phyloP scores from a whole-genome alignment of 139 green algal genomes.

The Desmodesmus armatus region DNA sequence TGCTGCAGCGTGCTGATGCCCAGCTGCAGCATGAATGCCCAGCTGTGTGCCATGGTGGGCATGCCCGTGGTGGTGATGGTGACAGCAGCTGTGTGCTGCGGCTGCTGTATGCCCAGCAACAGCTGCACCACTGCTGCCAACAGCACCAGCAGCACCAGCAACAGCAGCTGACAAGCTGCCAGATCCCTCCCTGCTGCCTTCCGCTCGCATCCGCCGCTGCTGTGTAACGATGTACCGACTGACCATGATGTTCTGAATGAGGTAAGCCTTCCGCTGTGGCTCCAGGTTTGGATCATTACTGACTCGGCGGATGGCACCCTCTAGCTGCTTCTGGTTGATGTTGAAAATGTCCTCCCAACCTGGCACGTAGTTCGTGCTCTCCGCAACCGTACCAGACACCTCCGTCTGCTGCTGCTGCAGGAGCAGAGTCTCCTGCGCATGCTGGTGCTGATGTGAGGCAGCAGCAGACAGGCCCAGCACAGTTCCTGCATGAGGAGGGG shows the following conservation, averaged over 20 bases:
- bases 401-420: conserved; percentile 24
- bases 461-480: neutral
- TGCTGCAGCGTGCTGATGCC: neutral
- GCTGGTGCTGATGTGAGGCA: neutral
- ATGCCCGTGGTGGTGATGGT: conserved; percentile 9
- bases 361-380: conserved; percentile 78
- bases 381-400: conserved; percentile 49
- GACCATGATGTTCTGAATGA: conserved; percentile 98
- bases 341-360: conserved; percentile 98
- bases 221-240: conserved; percentile 72
- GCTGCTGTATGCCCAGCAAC: conserved; percentile 3
- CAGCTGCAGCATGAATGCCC: too few species aligned
- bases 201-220: conserved; percentile 61
- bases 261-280: conserved; percentile 93
- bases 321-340: conserved; percentile 99
- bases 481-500: neutral
- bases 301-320: conserved; percentile 92
- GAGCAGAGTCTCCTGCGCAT: conserved; percentile 29
- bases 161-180: neutral
- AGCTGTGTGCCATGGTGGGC: too few species aligned
- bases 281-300: conserved; percentile 89
- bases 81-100: conserved; percentile 18
- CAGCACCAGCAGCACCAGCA: neutral
- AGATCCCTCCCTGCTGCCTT: neutral
- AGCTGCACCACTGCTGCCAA: too few species aligned